phyloP scores from a whole-genome alignment of 192 early-diverging fungal species.

The Obelidium mucronatum region DNA sequence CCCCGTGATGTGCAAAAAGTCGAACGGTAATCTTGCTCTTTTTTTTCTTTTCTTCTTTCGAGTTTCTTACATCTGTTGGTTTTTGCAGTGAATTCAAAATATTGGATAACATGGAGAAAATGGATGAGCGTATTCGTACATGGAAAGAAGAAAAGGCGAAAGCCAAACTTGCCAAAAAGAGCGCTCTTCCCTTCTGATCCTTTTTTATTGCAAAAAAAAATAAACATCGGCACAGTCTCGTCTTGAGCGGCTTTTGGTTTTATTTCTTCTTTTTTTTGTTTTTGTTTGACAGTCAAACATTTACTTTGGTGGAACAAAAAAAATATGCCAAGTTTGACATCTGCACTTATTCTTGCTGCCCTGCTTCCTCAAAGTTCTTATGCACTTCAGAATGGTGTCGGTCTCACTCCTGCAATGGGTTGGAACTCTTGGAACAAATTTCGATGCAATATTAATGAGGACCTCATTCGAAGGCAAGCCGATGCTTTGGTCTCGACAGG shows the following conservation, averaged over 20 bases:
- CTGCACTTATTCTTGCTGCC: no score
- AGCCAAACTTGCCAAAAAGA: slow-evolving; percentile 36
- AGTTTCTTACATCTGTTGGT: background rate
- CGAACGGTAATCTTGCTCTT: background rate
- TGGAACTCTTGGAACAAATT: slow-evolving; percentile 65
- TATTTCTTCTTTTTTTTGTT: no score
- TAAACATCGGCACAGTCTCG: no score
- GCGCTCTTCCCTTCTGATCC: slow-evolving; percentile 50
- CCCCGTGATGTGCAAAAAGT: background rate
- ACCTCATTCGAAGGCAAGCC: slow-evolving; percentile 54
- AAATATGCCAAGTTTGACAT: no score
- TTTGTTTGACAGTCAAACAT: no score
- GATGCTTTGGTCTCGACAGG: slow-evolving; percentile 50
- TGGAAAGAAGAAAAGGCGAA: slow-evolving; percentile 52
- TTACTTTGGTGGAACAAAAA: no score
- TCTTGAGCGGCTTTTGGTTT: no score
- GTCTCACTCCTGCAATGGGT: slow-evolving; percentile 51
- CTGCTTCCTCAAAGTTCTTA: no score
- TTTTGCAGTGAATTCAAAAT: slow-evolving; percentile 46
- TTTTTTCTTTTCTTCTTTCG: background rate
- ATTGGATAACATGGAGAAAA: slow-evolving; percentile 52
- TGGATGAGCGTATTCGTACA: slow-evolving; percentile 45
- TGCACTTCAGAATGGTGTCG: slow-evolving; percentile 39
- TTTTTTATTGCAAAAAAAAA: no score
- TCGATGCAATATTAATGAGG: slow-evolving; percentile 57